Base-by-base conservation (phyloP, 2,329 filamentous ascomycete species). In the Tothia fuscella region DNA sequence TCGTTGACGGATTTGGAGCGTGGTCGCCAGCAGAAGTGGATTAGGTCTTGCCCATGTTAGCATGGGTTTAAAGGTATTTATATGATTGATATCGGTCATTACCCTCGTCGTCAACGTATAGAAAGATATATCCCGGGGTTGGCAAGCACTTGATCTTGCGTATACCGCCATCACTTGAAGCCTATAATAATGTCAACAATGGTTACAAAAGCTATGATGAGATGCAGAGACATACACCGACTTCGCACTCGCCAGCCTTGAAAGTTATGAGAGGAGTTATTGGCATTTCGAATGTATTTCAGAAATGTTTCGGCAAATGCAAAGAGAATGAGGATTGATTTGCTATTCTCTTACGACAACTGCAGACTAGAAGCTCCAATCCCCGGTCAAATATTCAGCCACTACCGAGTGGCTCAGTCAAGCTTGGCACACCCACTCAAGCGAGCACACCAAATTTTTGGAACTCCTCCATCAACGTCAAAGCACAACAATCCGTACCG, bases 21-120 rank as follows among this genome's bases (percentile, higher is more conserved):
- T 54, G 84, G 79, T 50, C 88, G 82, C 93, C 93, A 98, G 74
- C 88, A 95, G 67, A 98, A 94, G 67, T 95, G 88, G 47, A 93
- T 72, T 46, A 98, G 75, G 40, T 95, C 82, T 87, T n/a, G 49
- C n/a, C 32, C 21, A 13, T 6, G 30, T 37, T 57, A 54, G 52
- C 37, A 43, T 16, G 31, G n/a, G 31, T 7, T 3, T 20, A 14
- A 3, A 12, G 16, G 5, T 20, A n/a, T 12, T 24, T 24, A 36
- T 29, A 44, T 10, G 7, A 13, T 5, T 2, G 34, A 17, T 25
- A 6, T 20, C 52, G 63, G 62, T 44, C 56, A 81, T 80, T 89
- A 79, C 95, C 89, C 28, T 46, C 43, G 14, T n/a, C 43, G 70
- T 93, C 88, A 39, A 74, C 74, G 64, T 91, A 94, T 42, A 96